Conservation (phyloP, 345 rosid species). For the Noccaea bulbosa region DNA sequence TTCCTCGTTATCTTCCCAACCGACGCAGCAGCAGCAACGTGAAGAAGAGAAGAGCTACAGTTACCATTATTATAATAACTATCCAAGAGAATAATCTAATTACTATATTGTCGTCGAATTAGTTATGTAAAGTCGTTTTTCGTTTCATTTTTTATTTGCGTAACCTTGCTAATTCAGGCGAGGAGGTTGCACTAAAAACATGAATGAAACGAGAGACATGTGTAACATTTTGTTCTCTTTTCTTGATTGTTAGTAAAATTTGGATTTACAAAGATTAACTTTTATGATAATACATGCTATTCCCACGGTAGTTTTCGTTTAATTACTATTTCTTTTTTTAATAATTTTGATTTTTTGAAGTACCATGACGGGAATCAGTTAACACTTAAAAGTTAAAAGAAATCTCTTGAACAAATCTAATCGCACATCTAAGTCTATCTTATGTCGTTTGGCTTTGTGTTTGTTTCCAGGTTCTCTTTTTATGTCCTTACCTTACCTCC, state of each 20-base stretch:
- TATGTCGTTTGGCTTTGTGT: no score
- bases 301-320: no score
- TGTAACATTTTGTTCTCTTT: slow-evolving; percentile 17
- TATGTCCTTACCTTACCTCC: no score
- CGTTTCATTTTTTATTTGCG: slow-evolving; percentile 3
- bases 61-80: slow-evolving; percentile 41
- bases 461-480: no score
- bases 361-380: no score
- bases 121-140: slow-evolving; percentile 5
- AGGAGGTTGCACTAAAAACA: slow-evolving; percentile 18
- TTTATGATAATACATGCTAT: neutral
- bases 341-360: no score
- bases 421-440: no score
- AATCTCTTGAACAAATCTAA: no score
- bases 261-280: neutral
- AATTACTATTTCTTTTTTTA: no score
- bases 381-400: no score
- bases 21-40: slow-evolving; percentile 25
- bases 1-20: slow-evolving; percentile 36
- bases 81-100: slow-evolving; percentile 38
- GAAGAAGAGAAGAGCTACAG: slow-evolving; percentile 38
- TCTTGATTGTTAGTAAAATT: neutral
- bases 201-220: slow-evolving; percentile 2
- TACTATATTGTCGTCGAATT: slow-evolving; percentile 13
- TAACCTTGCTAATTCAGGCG: slow-evolving; percentile 4